These are phyloP conservation scores for Monilinia polystroma DNA, from an alignment of 2,329 filamentous ascomycete species.

Conservation along the genomic window DNA sequence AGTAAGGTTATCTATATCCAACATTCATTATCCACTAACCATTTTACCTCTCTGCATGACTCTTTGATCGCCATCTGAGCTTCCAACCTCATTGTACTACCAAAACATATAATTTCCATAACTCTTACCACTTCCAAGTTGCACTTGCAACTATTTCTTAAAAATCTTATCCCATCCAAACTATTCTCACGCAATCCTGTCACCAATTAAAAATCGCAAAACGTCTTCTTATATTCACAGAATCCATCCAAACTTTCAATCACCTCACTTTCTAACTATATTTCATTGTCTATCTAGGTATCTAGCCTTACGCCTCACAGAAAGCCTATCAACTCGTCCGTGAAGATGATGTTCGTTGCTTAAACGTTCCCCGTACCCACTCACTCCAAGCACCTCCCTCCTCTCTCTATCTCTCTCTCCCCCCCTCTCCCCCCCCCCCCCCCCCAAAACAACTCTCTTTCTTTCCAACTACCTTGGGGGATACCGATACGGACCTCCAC, in stretches of 20 bases:
- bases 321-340: conserved; percentile 11
- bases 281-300: neutral
- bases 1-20: no score
- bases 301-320: neutral
- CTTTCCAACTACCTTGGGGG: neutral
- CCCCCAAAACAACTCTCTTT: neutral
- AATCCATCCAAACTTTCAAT: no score
- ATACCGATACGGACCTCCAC: conserved; percentile 9
- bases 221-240: no score
- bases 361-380: conserved; percentile 17
- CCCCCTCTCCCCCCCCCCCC: neutral
- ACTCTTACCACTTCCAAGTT: no score
- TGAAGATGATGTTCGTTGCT: conserved; percentile 20
- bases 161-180: no score
- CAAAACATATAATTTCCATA: neutral
- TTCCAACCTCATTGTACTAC: conserved; percentile 19
- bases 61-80: conserved; percentile 12
- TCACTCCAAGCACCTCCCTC: neutral
- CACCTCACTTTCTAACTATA: no score
- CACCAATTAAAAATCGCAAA: no score
- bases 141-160: no score
- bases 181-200: no score
- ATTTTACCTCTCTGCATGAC: neutral
- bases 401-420: no score
- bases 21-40: neutral